Conservation (phyloP, 2,329 filamentous ascomycete species). For the Neonectria neomacrospora region DNA sequence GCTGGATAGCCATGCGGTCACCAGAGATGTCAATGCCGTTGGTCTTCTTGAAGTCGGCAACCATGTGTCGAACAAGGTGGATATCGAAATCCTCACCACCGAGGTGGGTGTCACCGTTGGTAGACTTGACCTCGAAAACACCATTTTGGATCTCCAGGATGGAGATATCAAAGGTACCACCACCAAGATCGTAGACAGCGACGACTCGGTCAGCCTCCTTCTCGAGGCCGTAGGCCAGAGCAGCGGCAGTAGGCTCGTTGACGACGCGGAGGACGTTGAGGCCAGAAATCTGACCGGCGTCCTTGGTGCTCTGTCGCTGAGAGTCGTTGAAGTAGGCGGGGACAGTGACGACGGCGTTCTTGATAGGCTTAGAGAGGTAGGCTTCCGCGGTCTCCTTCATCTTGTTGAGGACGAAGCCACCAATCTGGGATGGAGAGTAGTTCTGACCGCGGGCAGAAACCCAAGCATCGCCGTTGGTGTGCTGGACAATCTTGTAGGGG, state of each 20-base stretch:
- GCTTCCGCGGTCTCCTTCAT: constrained; percentile 99
- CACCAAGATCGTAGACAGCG: constrained; percentile 97
- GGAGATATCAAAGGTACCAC: constrained; percentile 99
- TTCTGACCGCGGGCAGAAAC: constrained; percentile 92
- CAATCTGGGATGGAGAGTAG: constrained; percentile 98
- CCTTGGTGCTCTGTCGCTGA: constrained; percentile 97
- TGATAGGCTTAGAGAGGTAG: constrained; percentile 88
- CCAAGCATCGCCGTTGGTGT: constrained; percentile 97
- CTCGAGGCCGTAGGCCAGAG: constrained; percentile 94
- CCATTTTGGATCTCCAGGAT: constrained; percentile 97
- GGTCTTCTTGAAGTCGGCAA: constrained; percentile 96
- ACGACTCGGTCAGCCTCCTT: constrained; percentile 91
- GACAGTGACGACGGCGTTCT: constrained; percentile 97
- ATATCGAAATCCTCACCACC: constrained; percentile 99
- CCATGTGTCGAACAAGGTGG: constrained; percentile 89
- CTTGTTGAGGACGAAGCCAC: constrained; percentile 95
- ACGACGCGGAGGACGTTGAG: constrained; percentile 97
- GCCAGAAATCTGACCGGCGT: constrained; percentile 95
- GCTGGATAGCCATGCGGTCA: constrained; percentile 98
- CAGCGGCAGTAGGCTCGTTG: constrained; percentile 96
- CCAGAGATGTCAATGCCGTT: constrained; percentile 87
- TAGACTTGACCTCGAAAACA: constrained; percentile 99
- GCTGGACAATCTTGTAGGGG: constrained; percentile 98
- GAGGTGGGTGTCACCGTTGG: constrained; percentile 97
- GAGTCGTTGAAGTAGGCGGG: constrained; percentile 99